Percentiles rank a stretch among this genome's conserved stretches.
These are phyloP conservation scores for Hsuehochloa calcarea DNA, from an alignment of 176 grass and related monocot species.

Conservation along the genomic window DNA sequence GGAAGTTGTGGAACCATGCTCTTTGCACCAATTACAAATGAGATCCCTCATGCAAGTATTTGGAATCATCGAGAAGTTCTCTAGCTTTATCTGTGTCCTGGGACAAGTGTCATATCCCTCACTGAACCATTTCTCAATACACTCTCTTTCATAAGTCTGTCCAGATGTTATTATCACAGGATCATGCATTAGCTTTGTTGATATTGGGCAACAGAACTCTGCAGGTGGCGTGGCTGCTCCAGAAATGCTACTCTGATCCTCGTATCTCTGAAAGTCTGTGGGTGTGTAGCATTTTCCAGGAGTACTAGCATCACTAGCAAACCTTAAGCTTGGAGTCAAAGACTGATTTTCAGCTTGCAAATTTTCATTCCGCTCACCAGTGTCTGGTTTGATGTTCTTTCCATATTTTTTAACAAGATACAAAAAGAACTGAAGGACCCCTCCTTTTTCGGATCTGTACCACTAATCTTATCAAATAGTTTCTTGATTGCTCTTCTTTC, in stretches of 20 bases:
- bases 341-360: constrained; percentile 31
- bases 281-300: constrained; percentile 41
- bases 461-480: constrained; percentile 52
- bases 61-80: constrained; percentile 68
- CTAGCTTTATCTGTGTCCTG: constrained; percentile 74
- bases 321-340: constrained; percentile 14
- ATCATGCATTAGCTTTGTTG: constrained; percentile 79
- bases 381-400: constrained; percentile 54
- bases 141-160: constrained; percentile 87
- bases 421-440: constrained; percentile 55
- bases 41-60: constrained; percentile 85
- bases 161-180: constrained; percentile 93
- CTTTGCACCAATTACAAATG: constrained; percentile 73
- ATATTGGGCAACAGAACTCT: constrained; percentile 91
- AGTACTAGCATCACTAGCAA: constrained; percentile 20
- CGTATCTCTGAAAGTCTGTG: constrained; percentile 32
- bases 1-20: constrained; percentile 39
- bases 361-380: constrained; percentile 39
- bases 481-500: constrained; percentile 83
- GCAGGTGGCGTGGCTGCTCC: constrained; percentile 48
- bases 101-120: constrained; percentile 84
- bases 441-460: constrained; percentile 71
- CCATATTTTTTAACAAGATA: constrained; percentile 78
- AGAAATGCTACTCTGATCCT: constrained; percentile 37
- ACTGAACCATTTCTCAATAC: constrained; percentile 87